Percentiles rank a stretch among this genome's conserved stretches.
These are phyloP conservation scores for Ceratobasidium sp. DNA, from an alignment of 1,284 basidiomycete species.

Conservation along the genomic window DNA sequence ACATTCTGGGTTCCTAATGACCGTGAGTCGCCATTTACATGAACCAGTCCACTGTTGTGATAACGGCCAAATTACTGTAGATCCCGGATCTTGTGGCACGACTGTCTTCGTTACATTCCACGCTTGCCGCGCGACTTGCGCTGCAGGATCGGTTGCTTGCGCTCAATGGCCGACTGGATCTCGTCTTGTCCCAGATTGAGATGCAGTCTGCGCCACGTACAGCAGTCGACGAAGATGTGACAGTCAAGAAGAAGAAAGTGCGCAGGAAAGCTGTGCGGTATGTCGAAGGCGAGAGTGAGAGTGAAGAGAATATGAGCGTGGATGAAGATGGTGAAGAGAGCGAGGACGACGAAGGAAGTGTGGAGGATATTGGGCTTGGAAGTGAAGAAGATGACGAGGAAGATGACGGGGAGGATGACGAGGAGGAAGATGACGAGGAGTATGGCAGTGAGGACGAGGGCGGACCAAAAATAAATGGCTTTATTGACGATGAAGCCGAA, in stretches of 20 bases:
- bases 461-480: constrained; percentile 63
- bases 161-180: constrained; percentile 89
- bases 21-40: constrained; percentile 61
- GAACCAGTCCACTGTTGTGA: not conserved
- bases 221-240: constrained; percentile 55
- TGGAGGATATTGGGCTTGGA: constrained; percentile 75
- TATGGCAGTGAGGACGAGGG: constrained; percentile 63
- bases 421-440: constrained; percentile 55
- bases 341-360: constrained; percentile 62
- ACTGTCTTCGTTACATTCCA: constrained; percentile 84
- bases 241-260: constrained; percentile 46
- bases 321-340: constrained; percentile 54
- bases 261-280: constrained; percentile 64
- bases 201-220: constrained; percentile 76
- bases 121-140: constrained; percentile 81
- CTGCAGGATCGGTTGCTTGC: constrained; percentile 88
- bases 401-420: constrained; percentile 63
- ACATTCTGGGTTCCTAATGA: constrained; percentile 94
- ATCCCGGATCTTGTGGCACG: constrained; percentile 87
- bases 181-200: constrained; percentile 94
- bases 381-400: constrained; percentile 67
- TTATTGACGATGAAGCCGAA: constrained; percentile 54
- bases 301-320: constrained; percentile 57
- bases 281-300: constrained; percentile 59
- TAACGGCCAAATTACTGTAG: constrained; percentile 57